Evolutionary conservation across 805 yeast genomes (phyloP).

Genomic region (Ogataea kodamae): DNA sequence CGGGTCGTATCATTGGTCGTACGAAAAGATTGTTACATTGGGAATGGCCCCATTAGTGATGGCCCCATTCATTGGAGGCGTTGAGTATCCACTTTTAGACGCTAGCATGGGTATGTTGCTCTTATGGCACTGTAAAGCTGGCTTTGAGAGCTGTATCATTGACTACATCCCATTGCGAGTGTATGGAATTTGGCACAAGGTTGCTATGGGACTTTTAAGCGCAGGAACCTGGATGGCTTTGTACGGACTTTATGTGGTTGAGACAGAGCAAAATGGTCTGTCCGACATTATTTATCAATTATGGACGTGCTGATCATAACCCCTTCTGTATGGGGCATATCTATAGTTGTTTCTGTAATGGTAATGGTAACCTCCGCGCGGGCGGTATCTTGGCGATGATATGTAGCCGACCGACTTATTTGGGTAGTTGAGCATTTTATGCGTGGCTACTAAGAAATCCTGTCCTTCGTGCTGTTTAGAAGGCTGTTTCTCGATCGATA

Average conservation of each 20-base stretch:
- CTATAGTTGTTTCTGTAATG: slow-evolving; percentile 7
- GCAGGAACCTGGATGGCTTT: slow-evolving; percentile 68
- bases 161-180: slow-evolving; percentile 89
- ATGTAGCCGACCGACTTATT: slow-evolving; percentile 34
- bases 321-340: slow-evolving; percentile 10
- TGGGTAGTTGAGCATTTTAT: slow-evolving; percentile 34
- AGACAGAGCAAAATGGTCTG: slow-evolving; percentile 77
- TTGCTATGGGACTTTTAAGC: slow-evolving; percentile 64
- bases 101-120: slow-evolving; percentile 62
- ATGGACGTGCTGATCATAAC: slow-evolving; percentile 43
- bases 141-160: slow-evolving; percentile 85
- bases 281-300: slow-evolving; percentile 57
- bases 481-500: slow-evolving; percentile 35
- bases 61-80: slow-evolving; percentile 74
- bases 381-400: slow-evolving; percentile 23
- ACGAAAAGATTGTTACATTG: slow-evolving; percentile 69
- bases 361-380: slow-evolving; percentile 6
- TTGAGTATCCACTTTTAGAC: slow-evolving; percentile 67
- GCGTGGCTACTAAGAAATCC: slow-evolving; percentile 29
- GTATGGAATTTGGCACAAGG: slow-evolving; percentile 71
- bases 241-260: slow-evolving; percentile 79
- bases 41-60: slow-evolving; percentile 74
- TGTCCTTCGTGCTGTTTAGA: slow-evolving; percentile 30
- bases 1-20: slow-evolving; percentile 93
- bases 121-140: slow-evolving; percentile 77